Evolutionary conservation across 2,329 filamentous ascomycete genomes (phyloP), one percentile per base, ranked within the genome.

Genomic region (Grosmannia clavigera): DNA sequence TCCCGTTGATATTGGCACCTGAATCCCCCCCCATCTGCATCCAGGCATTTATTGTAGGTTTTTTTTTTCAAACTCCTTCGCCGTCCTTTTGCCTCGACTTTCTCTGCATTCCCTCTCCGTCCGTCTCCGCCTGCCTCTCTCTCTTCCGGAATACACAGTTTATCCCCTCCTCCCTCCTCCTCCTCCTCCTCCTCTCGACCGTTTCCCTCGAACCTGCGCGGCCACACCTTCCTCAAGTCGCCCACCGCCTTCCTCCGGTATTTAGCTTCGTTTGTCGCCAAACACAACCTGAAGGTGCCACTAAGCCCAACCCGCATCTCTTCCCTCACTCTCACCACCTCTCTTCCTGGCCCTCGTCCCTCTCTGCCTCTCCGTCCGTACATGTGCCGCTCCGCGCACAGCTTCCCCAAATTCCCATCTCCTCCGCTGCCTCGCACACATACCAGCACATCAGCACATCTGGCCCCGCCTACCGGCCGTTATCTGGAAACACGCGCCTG

Each of bases 191-290:
- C 19, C 52, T 54, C 52, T n/a, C 22, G 29, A 46, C 33, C 57
- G n/a, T 50, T 46, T 12, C 14, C 14, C 43, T 31, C 48, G 33
- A 33, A 9, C 29, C 57, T 58, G 19, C 29, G 43, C 31, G 57
- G 46, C 35, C 57, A 53, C 48, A 43, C 57, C 57, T 40, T 58
- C 48, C 57, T 16, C 48, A 58, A 46, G 5, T 51, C 29, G 48
- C 48, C 59, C 29, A 33, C 48, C 54, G 54, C 56, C 53, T 33
- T 48, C 55, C 33, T 27, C 55, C 33, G 12, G 48, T 35, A 29
- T 51, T 53, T 61, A 60, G 59, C 59, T 60, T 57, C 58, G 59
- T 60, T 60, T 60, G 55, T 55, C 55, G 55, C 59, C 43, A 60
- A 60, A 60, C 48, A 56, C 46, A 57, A 48, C 43, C 40, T 40